A percentile compares a stretch with the other conserved stretches of the same genome.
These are phyloP conservation scores for Aspergillus steynii DNA, from an alignment of 495 filamentous ascomycete species.

Conservation along the genomic window DNA sequence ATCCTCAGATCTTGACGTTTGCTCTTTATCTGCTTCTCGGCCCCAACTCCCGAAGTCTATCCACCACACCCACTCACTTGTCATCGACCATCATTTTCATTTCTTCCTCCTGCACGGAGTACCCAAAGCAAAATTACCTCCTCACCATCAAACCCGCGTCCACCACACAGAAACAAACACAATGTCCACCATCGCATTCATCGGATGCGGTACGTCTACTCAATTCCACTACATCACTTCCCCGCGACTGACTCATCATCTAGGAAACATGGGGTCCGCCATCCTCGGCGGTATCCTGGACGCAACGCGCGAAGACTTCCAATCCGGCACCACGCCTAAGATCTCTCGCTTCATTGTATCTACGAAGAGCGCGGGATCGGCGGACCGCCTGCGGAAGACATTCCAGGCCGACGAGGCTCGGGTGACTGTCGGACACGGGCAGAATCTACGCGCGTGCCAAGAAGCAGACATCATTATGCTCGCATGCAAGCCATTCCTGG, in stretches of 20 bases:
- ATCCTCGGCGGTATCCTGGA: slow-evolving; percentile 36
- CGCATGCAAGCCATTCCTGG: slow-evolving; percentile 40
- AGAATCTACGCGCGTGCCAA: slow-evolving; percentile 28
- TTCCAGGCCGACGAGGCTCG: slow-evolving; percentile 12
- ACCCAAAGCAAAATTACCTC: background rate
- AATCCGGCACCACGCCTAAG: background rate
- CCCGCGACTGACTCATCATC: slow-evolving; percentile 2
- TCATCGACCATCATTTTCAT: background rate
- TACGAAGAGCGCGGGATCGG: slow-evolving; percentile 33
- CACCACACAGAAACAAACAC: background rate
- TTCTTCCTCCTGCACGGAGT: too few relatives aligned
- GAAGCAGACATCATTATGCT: slow-evolving; percentile 36
- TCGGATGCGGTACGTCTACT: slow-evolving; percentile 31
- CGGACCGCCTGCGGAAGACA: slow-evolving; percentile 6
- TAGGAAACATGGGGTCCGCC: slow-evolving; percentile 44
- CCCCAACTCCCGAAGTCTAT: background rate
- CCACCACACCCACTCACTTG: background rate
- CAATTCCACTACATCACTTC: background rate
- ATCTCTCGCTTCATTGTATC: slow-evolving; percentile 25
- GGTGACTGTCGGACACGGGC: slow-evolving; percentile 2
- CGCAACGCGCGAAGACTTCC: slow-evolving; percentile 21
- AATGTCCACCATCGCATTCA: slow-evolving; percentile 25
- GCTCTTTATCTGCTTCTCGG: background rate
- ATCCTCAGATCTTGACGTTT: too few relatives aligned
- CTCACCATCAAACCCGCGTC: background rate